A percentile compares a stretch with the other conserved stretches of the same genome.
Evolutionary conservation across 257 asterid genomes (phyloP).

Genomic region (Knoxia roxburghii): DNA sequence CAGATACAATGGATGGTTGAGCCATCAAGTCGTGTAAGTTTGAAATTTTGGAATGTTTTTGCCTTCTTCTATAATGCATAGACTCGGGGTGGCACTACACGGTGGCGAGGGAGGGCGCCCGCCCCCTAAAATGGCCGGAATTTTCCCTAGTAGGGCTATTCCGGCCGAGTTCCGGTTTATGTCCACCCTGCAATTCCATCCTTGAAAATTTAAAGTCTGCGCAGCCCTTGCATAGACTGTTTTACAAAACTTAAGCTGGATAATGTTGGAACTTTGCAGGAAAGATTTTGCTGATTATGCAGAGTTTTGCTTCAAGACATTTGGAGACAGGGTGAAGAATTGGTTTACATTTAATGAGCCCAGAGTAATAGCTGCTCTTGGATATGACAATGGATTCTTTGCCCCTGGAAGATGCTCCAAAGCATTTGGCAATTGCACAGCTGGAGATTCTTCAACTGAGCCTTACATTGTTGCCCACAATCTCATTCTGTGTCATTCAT

Average conservation of each 20-base stretch:
- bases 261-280: slow-evolving; percentile 34
- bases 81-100: too few species aligned
- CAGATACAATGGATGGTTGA: slow-evolving; percentile 75
- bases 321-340: slow-evolving; percentile 84
- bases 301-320: slow-evolving; percentile 81
- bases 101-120: too few species aligned
- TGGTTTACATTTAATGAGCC: slow-evolving; percentile 98
- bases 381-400: slow-evolving; percentile 73
- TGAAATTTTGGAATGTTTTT: not conserved
- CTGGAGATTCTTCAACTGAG: slow-evolving; percentile 83
- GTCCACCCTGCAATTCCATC: too few species aligned
- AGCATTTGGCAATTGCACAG: slow-evolving; percentile 66
- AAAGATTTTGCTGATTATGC: slow-evolving; percentile 90
- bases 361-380: slow-evolving; percentile 75
- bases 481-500: slow-evolving; percentile 60
- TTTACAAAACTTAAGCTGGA: not conserved
- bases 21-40: slow-evolving; percentile 74
- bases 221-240: not conserved
- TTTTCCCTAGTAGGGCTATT: too few species aligned
- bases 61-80: not conserved
- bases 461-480: slow-evolving; percentile 89
- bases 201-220: too few species aligned
- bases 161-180: too few species aligned
- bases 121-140: too few species aligned
- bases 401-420: slow-evolving; percentile 94